Conservation (phyloP, 352 stramenopile species). For the Thalassiosira mediterranea region DNA sequence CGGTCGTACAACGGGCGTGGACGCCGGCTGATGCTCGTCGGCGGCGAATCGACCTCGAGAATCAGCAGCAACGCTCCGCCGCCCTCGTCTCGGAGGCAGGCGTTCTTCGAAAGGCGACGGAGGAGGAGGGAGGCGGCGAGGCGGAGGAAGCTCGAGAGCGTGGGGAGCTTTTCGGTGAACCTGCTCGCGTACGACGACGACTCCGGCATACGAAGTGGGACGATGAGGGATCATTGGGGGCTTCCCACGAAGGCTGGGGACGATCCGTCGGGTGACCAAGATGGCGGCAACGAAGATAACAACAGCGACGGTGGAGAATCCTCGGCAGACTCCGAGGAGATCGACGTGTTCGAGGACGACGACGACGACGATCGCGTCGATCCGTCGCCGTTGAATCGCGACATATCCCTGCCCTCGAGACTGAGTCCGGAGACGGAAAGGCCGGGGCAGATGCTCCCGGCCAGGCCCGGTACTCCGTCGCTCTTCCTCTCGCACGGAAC, state of each 20-base stretch:
- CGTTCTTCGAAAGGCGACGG: slow-evolving; percentile 38
- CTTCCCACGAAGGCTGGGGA: too few species aligned
- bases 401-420: slow-evolving; percentile 22
- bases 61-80: slow-evolving; percentile 20
- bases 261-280: slow-evolving; percentile 2
- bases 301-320: neutral
- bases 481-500: too few species aligned
- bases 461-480: neutral
- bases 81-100: slow-evolving; percentile 36
- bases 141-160: slow-evolving; percentile 41
- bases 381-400: slow-evolving; percentile 1
- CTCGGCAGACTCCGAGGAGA: slow-evolving; percentile 5
- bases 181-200: slow-evolving; percentile 30
- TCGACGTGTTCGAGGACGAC: slow-evolving; percentile 26
- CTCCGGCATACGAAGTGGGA: neutral
- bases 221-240: slow-evolving; percentile 1
- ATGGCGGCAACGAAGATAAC: neutral
- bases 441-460: neutral
- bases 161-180: slow-evolving; percentile 55
- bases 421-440: neutral
- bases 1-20: slow-evolving; percentile 7
- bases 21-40: neutral
- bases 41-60: neutral
- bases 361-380: slow-evolving; percentile 2
- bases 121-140: slow-evolving; percentile 27